Conservation (phyloP, 2,329 filamentous ascomycete species). For the Orbilia oligospora region DNA sequence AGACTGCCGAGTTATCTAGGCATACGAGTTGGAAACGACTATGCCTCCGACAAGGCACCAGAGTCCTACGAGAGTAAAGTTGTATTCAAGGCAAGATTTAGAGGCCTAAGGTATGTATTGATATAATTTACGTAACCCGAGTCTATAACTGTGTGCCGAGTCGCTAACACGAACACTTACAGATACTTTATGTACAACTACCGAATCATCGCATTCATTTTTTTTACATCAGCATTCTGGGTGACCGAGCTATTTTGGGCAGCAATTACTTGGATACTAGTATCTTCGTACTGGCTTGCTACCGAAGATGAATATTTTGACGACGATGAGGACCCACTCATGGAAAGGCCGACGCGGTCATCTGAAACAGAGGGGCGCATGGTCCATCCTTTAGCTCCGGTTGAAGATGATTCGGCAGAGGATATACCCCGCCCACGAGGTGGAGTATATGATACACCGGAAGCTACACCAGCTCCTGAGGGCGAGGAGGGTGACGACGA, state of each 20-base stretch:
- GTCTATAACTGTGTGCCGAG: neutral
- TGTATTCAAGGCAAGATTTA: slow-evolving; percentile 61
- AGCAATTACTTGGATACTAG: slow-evolving; percentile 75
- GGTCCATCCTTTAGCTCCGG: slow-evolving; percentile 53
- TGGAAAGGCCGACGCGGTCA: slow-evolving; percentile 6
- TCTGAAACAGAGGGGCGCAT: slow-evolving; percentile 34
- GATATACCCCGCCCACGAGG: slow-evolving; percentile 56
- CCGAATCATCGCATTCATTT: slow-evolving; percentile 78
- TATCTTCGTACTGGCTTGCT: slow-evolving; percentile 67
- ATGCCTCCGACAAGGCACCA: slow-evolving; percentile 49
- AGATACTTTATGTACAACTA: slow-evolving; percentile 90
- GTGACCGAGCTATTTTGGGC: slow-evolving; percentile 78
- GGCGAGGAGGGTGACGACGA: slow-evolving; percentile 54
- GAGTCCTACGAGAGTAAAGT: slow-evolving; percentile 61
- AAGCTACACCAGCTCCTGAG: slow-evolving; percentile 53
- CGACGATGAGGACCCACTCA: slow-evolving; percentile 26
- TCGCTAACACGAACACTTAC: slow-evolving; percentile 34
- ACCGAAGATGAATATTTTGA: slow-evolving; percentile 29
- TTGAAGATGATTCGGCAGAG: slow-evolving; percentile 58
- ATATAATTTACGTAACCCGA: slow-evolving; percentile 24
- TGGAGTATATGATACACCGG: slow-evolving; percentile 56
- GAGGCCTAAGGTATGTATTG: slow-evolving; percentile 74
- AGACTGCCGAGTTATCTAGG: slow-evolving; percentile 39
- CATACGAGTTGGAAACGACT: slow-evolving; percentile 34
- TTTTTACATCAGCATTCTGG: slow-evolving; percentile 84